Base-by-base conservation (phyloP, 129 eudicot genomes). In the Deinandra increscens region DNA sequence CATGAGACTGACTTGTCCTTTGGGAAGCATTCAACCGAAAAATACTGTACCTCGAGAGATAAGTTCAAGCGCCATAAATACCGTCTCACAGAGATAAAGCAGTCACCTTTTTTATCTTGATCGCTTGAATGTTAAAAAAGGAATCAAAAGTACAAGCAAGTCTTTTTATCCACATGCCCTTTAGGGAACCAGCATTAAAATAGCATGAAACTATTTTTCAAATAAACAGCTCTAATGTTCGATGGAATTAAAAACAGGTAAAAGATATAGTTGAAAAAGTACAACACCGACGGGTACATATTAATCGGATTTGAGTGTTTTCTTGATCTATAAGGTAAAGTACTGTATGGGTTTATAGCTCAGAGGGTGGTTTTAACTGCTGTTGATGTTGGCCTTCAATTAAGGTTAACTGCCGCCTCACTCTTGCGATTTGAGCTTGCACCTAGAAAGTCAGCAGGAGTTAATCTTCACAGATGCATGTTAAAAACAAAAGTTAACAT, bases 381-480 rank as follows among this genome's bases (percentile, higher is more conserved):
- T 81, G 95, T 69, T 81, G 95, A 60, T 88, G 81, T 76, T 80
- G 92, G 75, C 95, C 97, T 34, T 91, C 97, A 18, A 88, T 79
- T 83, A 88, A 71, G 80, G 76, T 86, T 83, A 91, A 60, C 70
- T 91, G 96, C 79, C 97, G 84, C 80, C 89, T 80, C 76, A 91
- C 85, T 77, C 92, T 84, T 14, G 97, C 96, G 78, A 88, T 85
- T 76, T 91, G 97, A 78, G 91, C 80, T 91, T 91, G 97, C 62
- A 88, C 96, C 97, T 91, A 34, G 41, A 33, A 63, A 64, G 63
- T 31, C 78, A n/a, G 58, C 44, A 67, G 48, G 69, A 22, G 18
- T 14, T 31, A 23, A 39, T 6, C 20, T 23, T 55, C 6, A 38
- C n/a, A 7, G 3, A 14, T 46, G 18, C 20, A 14, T 14, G 53